Evolutionary conservation across 768 basidiomycete genomes (phyloP), one percentile per base, ranked within the genome.

Genomic region (Naematelia encephala): DNA sequence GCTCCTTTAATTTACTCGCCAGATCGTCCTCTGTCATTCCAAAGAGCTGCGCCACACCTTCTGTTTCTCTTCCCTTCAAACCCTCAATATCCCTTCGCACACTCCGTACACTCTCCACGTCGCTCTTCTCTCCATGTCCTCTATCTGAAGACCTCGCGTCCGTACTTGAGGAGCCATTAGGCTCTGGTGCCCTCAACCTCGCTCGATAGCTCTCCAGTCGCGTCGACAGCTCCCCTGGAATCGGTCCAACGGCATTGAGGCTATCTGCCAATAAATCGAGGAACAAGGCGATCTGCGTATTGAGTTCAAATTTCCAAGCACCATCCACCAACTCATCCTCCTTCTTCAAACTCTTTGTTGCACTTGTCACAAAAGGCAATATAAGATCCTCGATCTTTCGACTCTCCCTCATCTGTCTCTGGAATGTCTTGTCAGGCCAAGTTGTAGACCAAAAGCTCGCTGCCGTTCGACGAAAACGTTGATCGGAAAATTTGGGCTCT

Each of bases 311-410:
- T 74, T 97, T 98, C 93, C 93, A 97, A 21, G 84, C 88, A 49
- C 96, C 92, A 22, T 85, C 88, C 14, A 82, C 83, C 1, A 92
- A 80, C 1, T 88, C 82, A 0, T 89, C 89, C 64, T 93, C 91
- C 78, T 96, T 96, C 82, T 87, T 88, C 60, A 98, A 82, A 8
- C 90, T 85, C 25, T 84, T 82, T 2, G 90, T 91, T 2, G 94
- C 89, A 53, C 91, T 86, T 1, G 92, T 89, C 11, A 93, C 93
- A 70, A 97, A 97, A 83, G 89, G 89, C 52, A 99, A 82, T 59
- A 99, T 94, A 55, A 99, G 86, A 63, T 97, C 92, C 79, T 99
- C 96, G 39, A 97, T 90, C 80, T 94, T 96, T 47, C 96, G 84
- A 75, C 90, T 93, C 76, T 97, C 93, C 78, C 91, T 90, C 85